Base-by-base conservation (phyloP, 495 filamentous ascomycete genomes). In the Neurospora sp. region DNA sequence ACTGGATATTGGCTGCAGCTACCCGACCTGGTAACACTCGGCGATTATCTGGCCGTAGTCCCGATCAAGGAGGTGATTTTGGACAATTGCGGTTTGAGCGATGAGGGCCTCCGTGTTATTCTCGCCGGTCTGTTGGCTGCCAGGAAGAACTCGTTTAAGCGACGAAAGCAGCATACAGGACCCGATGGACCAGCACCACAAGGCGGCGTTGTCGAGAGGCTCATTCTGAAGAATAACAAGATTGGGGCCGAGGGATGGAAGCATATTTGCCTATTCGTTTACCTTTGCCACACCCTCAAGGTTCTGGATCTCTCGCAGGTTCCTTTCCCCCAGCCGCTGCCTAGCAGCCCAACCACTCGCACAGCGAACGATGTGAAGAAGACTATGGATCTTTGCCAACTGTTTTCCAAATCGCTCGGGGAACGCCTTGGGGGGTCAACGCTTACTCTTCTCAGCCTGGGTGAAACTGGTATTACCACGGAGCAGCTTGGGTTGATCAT, bases 41-140 rank as follows among this genome's bases (percentile, higher is more conserved):
- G 93, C 70, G 96, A 99, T 78, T 99, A 95, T 85, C 86, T 99
- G 37, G 96, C 96, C 16, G 88, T 99, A 4, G 96, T 98, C 9
- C 95, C 96, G 0, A 89, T 99, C 7, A 92, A 90, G 74, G 92
- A 94, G 72, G 80, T 99, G 1, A 86, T 94, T 9, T 83, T 99
- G 39, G 95, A 97, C 76, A 91, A 94, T 76, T 96, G 94, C 77
- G 90, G 92, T 7, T 83, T 99, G 62, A 92, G 89, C 1, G 94
- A 98, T 78, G 93, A 94, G 77, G 93, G 92, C 31, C 84, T 97
- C 4, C 87, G 96, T 46, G 89, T 96, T 12, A 89, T 99, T 69
- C 88, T 99, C 31, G 92, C 95, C 14, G 94, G 92, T 3, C 84
- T 99, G 11, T 87, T 97, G 7, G 92, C 94, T 3, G 92, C 93